phyloP scores from a whole-genome alignment of 106 monocot species.

The Dioscorea alata region DNA sequence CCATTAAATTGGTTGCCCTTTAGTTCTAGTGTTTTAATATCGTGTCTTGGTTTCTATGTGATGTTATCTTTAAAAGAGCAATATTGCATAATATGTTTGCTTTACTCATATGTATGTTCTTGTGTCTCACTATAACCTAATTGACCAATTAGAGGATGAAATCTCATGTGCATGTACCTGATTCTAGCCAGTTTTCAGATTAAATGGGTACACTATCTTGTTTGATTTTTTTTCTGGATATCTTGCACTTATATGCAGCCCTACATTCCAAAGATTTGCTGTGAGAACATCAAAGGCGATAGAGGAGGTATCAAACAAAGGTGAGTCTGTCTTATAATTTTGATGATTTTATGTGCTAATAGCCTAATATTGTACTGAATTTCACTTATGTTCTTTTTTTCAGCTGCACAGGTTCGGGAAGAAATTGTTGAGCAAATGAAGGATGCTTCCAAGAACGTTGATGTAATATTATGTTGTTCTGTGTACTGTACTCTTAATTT shows the following conservation, averaged over 20 bases:
- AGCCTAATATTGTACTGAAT: neutral
- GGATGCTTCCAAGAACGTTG: constrained; percentile 22
- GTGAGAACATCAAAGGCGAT: constrained; percentile 30
- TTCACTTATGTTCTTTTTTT: neutral
- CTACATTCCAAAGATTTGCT: constrained; percentile 39
- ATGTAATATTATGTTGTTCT: neutral
- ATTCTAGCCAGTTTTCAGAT: too few relatives aligned
- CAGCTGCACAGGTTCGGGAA: constrained; percentile 18
- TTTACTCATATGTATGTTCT: too few relatives aligned
- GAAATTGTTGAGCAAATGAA: constrained; percentile 23
- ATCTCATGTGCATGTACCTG: too few relatives aligned
- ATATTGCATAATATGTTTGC: too few relatives aligned
- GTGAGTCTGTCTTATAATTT: neutral
- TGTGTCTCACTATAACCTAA: too few relatives aligned
- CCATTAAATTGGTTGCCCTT: neutral
- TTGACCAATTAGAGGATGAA: too few relatives aligned
- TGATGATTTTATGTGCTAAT: neutral
- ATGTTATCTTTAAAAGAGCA: neutral
- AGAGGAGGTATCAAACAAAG: constrained; percentile 24
- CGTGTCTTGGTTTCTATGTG: neutral
- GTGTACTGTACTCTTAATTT: neutral
- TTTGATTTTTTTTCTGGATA: too few relatives aligned
- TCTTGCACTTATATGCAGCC: constrained; percentile 10
- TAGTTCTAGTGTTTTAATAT: neutral
- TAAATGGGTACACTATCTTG: too few relatives aligned